Percentiles rank a stretch among this genome's conserved stretches.
phyloP scores from a whole-genome alignment of 176 grass and related monocot genomes.

The Neostapfia colusana region DNA sequence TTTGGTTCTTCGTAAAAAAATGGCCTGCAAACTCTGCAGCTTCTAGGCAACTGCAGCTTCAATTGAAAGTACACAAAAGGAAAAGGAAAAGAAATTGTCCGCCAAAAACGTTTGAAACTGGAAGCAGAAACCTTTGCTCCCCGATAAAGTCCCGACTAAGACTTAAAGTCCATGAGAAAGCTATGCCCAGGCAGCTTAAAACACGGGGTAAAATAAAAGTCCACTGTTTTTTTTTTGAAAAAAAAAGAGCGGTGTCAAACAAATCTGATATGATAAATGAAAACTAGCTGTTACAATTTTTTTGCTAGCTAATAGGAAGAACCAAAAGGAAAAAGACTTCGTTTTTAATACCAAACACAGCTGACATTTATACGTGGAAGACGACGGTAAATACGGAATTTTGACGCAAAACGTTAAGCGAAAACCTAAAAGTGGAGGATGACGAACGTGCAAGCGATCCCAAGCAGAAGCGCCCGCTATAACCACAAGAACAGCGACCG shows the following conservation, averaged over 20 bases:
- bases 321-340: background rate
- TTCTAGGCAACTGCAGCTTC: constrained; percentile 35
- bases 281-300: constrained; percentile 12
- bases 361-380: background rate
- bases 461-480: constrained; percentile 4
- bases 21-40: constrained; percentile 25
- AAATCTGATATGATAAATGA: constrained; percentile 15
- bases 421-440: constrained; percentile 16
- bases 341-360: constrained; percentile 15
- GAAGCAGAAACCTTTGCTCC: constrained; percentile 45
- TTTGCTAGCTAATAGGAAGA: background rate
- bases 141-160: constrained; percentile 51
- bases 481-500: constrained; percentile 11
- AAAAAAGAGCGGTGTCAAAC: background rate
- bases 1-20: no score
- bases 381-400: background rate
- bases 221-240: background rate
- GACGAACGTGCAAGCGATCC: constrained; percentile 35
- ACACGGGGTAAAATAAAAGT: constrained; percentile 27
- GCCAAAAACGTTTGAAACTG: constrained; percentile 48
- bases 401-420: constrained; percentile 12
- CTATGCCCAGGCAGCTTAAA: constrained; percentile 36
- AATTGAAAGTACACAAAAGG: constrained; percentile 35
- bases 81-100: constrained; percentile 31
- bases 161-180: constrained; percentile 52